Evolutionary conservation across 805 yeast genomes (phyloP).

Genomic region (Yarrowia porcina): DNA sequence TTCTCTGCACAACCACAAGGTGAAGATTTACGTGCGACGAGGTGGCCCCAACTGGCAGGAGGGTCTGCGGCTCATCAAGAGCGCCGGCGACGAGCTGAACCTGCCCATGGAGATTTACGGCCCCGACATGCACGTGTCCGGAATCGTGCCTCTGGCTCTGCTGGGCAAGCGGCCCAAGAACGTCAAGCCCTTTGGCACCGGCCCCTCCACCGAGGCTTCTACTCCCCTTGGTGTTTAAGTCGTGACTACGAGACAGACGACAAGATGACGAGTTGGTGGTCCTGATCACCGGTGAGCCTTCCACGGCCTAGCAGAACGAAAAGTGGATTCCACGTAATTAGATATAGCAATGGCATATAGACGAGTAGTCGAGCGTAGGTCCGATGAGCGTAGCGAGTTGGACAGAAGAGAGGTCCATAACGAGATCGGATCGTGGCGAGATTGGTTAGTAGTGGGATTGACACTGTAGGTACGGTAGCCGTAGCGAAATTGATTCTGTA

Average conservation of each 20-base stretch:
- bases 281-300: too few relatives aligned
- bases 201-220: slow-evolving; percentile 34
- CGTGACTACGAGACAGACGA: background rate
- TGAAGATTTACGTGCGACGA: slow-evolving; percentile 44
- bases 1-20: slow-evolving; percentile 42
- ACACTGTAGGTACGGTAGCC: too few relatives aligned
- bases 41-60: slow-evolving; percentile 52
- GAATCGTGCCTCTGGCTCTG: slow-evolving; percentile 46
- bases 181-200: slow-evolving; percentile 42
- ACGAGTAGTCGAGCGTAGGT: too few relatives aligned
- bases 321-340: background rate
- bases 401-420: too few relatives aligned
- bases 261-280: too few relatives aligned
- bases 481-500: too few relatives aligned
- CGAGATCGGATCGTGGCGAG: too few relatives aligned
- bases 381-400: too few relatives aligned
- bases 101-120: slow-evolving; percentile 49
- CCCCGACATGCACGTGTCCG: slow-evolving; percentile 51
- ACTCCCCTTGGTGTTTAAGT: slow-evolving; percentile 33
- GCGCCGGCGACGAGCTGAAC: slow-evolving; percentile 46
- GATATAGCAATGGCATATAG: slow-evolving; percentile 1
- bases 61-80: slow-evolving; percentile 45
- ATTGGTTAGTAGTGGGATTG: too few relatives aligned
- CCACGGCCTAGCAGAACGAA: too few relatives aligned
- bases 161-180: slow-evolving; percentile 43